Base-by-base conservation (phyloP, 1,284 basidiomycete species). In the Wallemia hederae region DNA sequence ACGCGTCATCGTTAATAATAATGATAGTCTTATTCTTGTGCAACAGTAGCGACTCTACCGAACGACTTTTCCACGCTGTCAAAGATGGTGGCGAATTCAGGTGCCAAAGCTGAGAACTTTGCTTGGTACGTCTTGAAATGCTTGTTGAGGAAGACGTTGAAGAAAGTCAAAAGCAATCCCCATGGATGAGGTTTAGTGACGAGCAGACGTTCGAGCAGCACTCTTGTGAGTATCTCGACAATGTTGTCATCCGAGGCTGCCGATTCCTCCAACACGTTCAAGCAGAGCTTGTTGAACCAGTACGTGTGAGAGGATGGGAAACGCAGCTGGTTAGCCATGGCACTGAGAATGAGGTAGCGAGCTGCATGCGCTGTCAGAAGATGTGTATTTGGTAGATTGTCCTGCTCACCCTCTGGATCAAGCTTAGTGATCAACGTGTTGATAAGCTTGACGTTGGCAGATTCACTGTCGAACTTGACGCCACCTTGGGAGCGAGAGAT, bases 181-280 rank as follows among this genome's bases (percentile, higher is more conserved):
- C 90, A 97, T n/a, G 92, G 90, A 68, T 97, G 91, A 60, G 92
- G 92, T 55, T 88, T 81, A 68, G 89, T 81, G 61, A 89, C 89
- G 62, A 97, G 80, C 72, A 96, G 84, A 34, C 92, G 80, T 70
- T 97, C 91, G 65, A 98, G 76, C 27, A 98, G 77, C 27, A 94
- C 87, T 62, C 85, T 83, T 49, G 86, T 83, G 74, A 94, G 81
- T 65, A 92, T 80, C 73, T 97, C 92, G 65, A 82, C 79, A 73
- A 94, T 84, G 55, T 77, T 77, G 59, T 84, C 83, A 63, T 80
- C 61, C 1, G 34, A 58, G 1, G 67, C 78, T 66, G 79, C 77
- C 60, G 82, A 76, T 66, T 86, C 80, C 56, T 75, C 68, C 73
- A 97, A 98, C 55, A 94, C 78, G 70, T 89, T 78, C 58, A 97